These are phyloP conservation scores for Caryopteris hybrid DNA, from an alignment of 305 asterid species.

Conservation along the genomic window DNA sequence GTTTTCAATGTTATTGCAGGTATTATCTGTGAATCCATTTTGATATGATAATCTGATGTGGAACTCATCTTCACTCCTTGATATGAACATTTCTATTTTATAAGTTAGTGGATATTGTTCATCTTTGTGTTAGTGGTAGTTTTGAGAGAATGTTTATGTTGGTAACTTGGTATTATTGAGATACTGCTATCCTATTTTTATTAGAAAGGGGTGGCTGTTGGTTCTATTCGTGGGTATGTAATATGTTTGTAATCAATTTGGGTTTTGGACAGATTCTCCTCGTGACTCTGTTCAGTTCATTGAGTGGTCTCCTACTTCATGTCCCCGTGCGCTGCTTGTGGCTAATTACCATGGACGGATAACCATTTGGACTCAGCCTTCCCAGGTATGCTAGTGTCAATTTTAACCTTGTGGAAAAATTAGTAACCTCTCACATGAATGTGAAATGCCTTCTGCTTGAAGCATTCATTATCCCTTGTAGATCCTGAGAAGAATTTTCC, in stretches of 20 bases:
- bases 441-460: slow-evolving; percentile 6
- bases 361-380: slow-evolving; percentile 97
- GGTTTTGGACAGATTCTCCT: slow-evolving; percentile 76
- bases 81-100: not conserved
- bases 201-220: slow-evolving; percentile 2
- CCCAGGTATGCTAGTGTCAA: slow-evolving; percentile 57
- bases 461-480: slow-evolving; percentile 4
- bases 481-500: not conserved
- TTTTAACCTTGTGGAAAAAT: slow-evolving; percentile 7
- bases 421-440: slow-evolving; percentile 9
- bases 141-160: not conserved
- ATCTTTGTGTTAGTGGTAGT: not conserved
- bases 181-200: slow-evolving; percentile 1
- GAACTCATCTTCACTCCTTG: slow-evolving; percentile 8
- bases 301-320: slow-evolving; percentile 97
- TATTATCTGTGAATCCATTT: slow-evolving; percentile 28
- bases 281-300: slow-evolving; percentile 96
- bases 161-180: not conserved
- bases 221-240: not conserved
- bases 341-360: slow-evolving; percentile 95
- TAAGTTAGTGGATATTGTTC: slow-evolving; percentile 2
- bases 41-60: slow-evolving; percentile 8
- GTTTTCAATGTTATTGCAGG: slow-evolving; percentile 98
- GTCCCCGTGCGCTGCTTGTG: slow-evolving; percentile 86
- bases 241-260: slow-evolving; percentile 3